Evolutionary conservation across 2,329 filamentous ascomycete genomes (phyloP), one percentile per base, ranked within the genome.

Genomic region (Botrytis porri): DNA sequence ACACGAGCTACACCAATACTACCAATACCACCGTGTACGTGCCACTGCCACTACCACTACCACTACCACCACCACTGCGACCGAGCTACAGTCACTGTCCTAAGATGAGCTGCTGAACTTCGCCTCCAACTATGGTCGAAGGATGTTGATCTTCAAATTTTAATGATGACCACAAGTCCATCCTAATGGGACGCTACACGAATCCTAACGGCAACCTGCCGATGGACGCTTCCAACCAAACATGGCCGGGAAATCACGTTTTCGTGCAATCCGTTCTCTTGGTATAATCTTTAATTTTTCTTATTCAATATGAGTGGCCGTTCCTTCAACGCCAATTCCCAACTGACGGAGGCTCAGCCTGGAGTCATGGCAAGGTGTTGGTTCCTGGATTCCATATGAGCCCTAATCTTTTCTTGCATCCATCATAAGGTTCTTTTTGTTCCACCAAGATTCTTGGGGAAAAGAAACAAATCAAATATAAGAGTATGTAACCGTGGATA

Each of bases 131-230:
- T 41, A 43, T 54, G 69, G 43, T 41, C 60, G 45, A 25, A 71
- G 69, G 69, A 71, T 71, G 29, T n/a, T 41, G 60, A 63, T 71
- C 37, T 71, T 22, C 60, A 57, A 71, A 71, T 71, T 37, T 64
- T 57, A 65, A 65, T 60, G 59, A 71, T 65, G 43, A 71, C 69
- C 69, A 71, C 69, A 71, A 43, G 43, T 16, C 43, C 48, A 62
- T 65, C 69, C 69, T 71, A n/a, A 57, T 63, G 69, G 43, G 43
- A 70, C 69, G n/a, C 32, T 70, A 57, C 41, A 63, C 41, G 29
- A 37, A 70, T 70, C 60, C 69, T 65, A 51, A n/a, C 41, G 41
- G 69, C 59, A 63, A 43, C 54, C 41, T 65, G 41, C 63, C 29
- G 63, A 65, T 18, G 63, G 25, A 65, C 43, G 22, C 32, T 7